Evolutionary conservation across 2,329 filamentous ascomycete species (phyloP), one percentile per base, ranked within the genome.

Genomic region (Cladosporium colombiae): DNA sequence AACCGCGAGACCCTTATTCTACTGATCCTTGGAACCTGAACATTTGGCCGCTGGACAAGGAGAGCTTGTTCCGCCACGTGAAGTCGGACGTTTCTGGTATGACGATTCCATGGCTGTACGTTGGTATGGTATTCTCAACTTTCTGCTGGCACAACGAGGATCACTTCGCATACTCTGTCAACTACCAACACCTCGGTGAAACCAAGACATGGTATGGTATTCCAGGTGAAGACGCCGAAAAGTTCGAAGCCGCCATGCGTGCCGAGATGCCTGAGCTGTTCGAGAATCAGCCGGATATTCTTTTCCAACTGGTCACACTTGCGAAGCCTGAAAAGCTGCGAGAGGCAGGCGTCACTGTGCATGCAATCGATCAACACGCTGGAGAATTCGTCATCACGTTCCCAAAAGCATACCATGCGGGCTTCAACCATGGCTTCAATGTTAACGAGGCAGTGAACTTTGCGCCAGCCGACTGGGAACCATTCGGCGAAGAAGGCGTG

Each of bases 81-180:
- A 98, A 98, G 77, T 92, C 94, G 0, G 95, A 99, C 75, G 96
- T 99, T 62, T 98, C 95, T 1, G 95, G 95, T 44, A 99, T 99
- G 95, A 99, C 95, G 0, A 94, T 99, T 8, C 95, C 95, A 0
- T 99, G 95, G 95, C 88, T 99, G 3, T 99, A 99, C 75, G 95
- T 99, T 4, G 95, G 95, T 68, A 99, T 99, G 95, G 96, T 96
- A 46, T 99, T 99, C 77, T 99, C 95, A 0, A 98, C 95, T 0
- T 99, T 99, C 75, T 99, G 95, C 78, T 99, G 95, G 95, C 95
- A 99, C 77, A 97, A 97, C 69, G 95, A 99, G 75, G 95, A 99
- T 74, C 95, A 99, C 75, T 97, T 97, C 76, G 90, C 95, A 1
- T 99, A 98, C 76, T 99, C 95, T 0, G 91, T 95, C 62, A 99